phyloP scores from a whole-genome alignment of 176 grass and related monocot species.

The Aechmea fasciata region DNA sequence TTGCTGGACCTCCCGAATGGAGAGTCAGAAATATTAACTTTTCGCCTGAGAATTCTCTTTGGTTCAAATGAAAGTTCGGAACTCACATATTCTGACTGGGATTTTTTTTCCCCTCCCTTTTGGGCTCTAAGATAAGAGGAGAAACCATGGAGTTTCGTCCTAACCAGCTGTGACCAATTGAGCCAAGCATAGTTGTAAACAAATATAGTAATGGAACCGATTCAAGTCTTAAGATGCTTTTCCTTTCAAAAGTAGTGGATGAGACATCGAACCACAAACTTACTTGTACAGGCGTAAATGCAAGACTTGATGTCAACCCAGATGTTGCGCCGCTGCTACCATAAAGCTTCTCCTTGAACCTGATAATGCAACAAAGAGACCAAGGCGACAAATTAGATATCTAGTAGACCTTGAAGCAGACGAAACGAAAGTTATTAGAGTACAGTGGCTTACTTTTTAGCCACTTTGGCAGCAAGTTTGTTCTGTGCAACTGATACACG shows the following conservation, averaged over 20 bases:
- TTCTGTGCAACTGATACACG: slow-evolving; percentile 60
- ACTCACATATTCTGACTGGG: too few relatives aligned
- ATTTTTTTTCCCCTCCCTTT: too few relatives aligned
- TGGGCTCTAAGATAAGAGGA: too few relatives aligned
- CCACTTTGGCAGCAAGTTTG: slow-evolving; percentile 47
- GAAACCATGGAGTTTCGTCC: too few relatives aligned
- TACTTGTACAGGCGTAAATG: slow-evolving; percentile 92
- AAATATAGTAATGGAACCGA: too few relatives aligned
- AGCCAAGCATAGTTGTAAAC: too few relatives aligned
- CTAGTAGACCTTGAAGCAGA: not conserved
- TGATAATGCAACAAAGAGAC: slow-evolving; percentile 31
- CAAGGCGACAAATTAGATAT: not conserved
- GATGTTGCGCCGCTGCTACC: slow-evolving; percentile 78
- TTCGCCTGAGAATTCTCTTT: too few relatives aligned
- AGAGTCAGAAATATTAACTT: too few relatives aligned
- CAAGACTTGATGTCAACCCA: slow-evolving; percentile 84
- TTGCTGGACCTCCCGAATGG: too few relatives aligned
- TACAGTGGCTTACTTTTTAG: slow-evolving; percentile 51
- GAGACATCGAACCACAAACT: slow-evolving; percentile 15
- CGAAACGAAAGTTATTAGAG: not conserved
- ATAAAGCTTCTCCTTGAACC: slow-evolving; percentile 84
- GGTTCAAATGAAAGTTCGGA: too few relatives aligned
- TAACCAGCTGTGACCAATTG: too few relatives aligned
- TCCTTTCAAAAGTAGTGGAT: not conserved
- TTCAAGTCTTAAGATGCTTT: too few relatives aligned